Evolutionary conservation across 768 basidiomycete genomes (phyloP), one percentile per base, ranked within the genome.

Genomic region (Mycena kentingensis): DNA sequence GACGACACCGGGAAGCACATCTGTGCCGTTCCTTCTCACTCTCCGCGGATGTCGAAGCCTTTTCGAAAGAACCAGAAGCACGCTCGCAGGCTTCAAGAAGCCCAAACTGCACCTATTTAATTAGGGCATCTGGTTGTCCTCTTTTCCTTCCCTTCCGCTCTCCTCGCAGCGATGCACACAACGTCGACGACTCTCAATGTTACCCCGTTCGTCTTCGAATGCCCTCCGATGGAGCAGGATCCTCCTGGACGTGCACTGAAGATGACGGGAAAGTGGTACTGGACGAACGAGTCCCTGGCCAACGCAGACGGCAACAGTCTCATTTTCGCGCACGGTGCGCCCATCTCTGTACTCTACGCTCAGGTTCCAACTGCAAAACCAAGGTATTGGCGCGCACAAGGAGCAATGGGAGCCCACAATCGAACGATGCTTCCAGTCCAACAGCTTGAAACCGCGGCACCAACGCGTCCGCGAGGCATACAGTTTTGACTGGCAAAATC

Each of bases 261-360:
- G 60, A 73, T 78, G 59, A 69, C 72, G 2, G 77, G 76, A 0
- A 79, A 78, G 36, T 70, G 77, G 19, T 80, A 80, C 51, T 70
- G 67, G 7, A 54, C 51, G 6, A 51, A 51, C 5, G 41, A 59
- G 1, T 70, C 70, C 6, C 44, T 44, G 2, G 46, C 62, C 11
- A 70, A 73, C 51, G 41, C 27, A 4, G 42, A 63, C 5, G 78
- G 78, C 0, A 38, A 80, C 27, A 80, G 77, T 1, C 59, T 81
- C 37, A 51, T 80, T 13, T 76, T 79, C 46, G 70, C 75, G 13
- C 79, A 81, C 54, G 74, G 77, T 49, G 70, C 26, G 11, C 42
- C 15, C 37, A 34, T 15, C 25, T 45, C 37, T n/a, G n/a, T n/a
- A 29, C 25, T 2, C 16, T 13, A 8, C 22, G 15, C 35, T 6